phyloP scores from a whole-genome alignment of 78 protist species.

The Creolimax fragrantissima region DNA sequence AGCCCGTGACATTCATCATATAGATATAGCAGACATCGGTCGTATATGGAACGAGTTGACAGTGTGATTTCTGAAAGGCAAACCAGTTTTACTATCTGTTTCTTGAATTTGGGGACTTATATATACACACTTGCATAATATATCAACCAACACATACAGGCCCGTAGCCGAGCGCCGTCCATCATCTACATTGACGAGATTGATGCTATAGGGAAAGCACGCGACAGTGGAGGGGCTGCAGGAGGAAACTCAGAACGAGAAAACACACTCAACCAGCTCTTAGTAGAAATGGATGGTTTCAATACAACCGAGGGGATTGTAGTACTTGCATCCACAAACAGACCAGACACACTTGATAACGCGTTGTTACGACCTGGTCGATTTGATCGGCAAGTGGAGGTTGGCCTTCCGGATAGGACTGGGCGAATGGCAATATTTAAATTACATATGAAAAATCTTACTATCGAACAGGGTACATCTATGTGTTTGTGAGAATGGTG shows the following conservation, averaged over 20 bases:
- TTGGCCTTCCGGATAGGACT: slow-evolving; percentile 80
- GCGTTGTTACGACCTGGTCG: slow-evolving; percentile 97
- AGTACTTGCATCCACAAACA: slow-evolving; percentile 88
- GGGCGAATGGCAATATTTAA: slow-evolving; percentile 75
- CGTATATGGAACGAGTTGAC: too few relatives aligned
- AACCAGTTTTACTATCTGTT: too few relatives aligned
- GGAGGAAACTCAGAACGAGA: slow-evolving; percentile 87
- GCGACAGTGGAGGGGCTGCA: background rate
- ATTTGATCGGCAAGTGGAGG: slow-evolving; percentile 78
- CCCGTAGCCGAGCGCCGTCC: slow-evolving; percentile 75
- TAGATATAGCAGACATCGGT: too few relatives aligned
- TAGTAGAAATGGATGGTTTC: slow-evolving; percentile 98
- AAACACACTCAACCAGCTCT: slow-evolving; percentile 92
- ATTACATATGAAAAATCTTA: slow-evolving; percentile 69
- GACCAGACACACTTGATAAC: background rate
- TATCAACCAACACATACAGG: slow-evolving; percentile 33
- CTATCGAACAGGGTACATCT: slow-evolving; percentile 17
- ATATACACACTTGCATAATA: background rate
- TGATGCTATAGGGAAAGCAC: slow-evolving; percentile 71
- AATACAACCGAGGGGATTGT: slow-evolving; percentile 57
- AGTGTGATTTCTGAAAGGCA: too few relatives aligned
- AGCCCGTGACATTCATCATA: too few relatives aligned
- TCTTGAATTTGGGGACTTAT: too few relatives aligned
- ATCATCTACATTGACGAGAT: slow-evolving; percentile 88
- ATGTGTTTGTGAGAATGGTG: too few relatives aligned